Evolutionary conservation across 1,284 basidiomycete species (phyloP).

Genomic region (Cutaneotrichosporon mucoides): DNA sequence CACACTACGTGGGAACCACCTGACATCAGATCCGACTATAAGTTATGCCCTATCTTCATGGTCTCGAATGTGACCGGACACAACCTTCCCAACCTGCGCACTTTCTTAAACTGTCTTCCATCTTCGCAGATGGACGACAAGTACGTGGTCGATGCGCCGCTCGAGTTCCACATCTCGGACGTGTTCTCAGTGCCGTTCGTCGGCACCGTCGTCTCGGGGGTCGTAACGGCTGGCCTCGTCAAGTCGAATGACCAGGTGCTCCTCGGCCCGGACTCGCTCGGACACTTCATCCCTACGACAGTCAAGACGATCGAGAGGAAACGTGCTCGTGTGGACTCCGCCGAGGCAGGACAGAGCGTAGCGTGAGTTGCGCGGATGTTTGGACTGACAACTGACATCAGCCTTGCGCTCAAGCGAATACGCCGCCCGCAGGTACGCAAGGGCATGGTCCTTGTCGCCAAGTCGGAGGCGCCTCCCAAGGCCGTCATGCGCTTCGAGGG

Average conservation of each 20-base stretch:
- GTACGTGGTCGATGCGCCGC: conserved; percentile 75
- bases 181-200: conserved; percentile 82
- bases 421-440: conserved; percentile 79
- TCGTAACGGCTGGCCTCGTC: conserved; percentile 70
- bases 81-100: conserved; percentile 70
- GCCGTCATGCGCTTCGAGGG: conserved; percentile 40
- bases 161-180: conserved; percentile 63
- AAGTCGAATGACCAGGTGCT: conserved; percentile 78
- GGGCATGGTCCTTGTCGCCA: conserved; percentile 86
- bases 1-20: neutral
- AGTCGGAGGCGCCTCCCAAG: conserved; percentile 70
- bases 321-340: conserved; percentile 73
- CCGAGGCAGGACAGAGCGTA: conserved; percentile 92
- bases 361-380: conserved; percentile 52
- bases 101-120: conserved; percentile 79
- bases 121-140: conserved; percentile 75
- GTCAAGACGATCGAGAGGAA: conserved; percentile 95
- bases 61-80: conserved; percentile 93
- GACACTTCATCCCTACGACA: conserved; percentile 74
- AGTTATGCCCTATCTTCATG: conserved; percentile 91
- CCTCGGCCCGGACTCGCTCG: conserved; percentile 89
- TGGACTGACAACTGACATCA: conserved; percentile 12
- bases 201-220: conserved; percentile 91
- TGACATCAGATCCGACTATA: conserved; percentile 1
- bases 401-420: conserved; percentile 83